phyloP scores from a whole-genome alignment of 257 asterid genomes.

The Salvia miltiorrhiza region DNA sequence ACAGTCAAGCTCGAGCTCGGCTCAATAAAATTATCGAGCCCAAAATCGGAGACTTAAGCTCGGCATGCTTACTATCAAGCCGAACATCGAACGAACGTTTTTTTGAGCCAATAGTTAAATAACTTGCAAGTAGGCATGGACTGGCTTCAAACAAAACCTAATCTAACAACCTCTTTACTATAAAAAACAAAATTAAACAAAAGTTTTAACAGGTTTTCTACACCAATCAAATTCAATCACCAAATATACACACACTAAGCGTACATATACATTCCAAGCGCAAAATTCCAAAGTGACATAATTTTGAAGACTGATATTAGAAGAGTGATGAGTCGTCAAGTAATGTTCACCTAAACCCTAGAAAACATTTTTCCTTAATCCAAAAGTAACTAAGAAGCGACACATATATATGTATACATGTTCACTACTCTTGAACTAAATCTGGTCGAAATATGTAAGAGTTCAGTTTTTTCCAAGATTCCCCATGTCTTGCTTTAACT shows the following conservation, averaged over 20 bases:
- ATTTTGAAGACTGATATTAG: background rate
- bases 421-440: background rate
- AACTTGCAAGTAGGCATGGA: no score
- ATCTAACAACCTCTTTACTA: no score
- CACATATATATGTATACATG: background rate
- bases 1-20: no score
- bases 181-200: no score
- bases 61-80: no score
- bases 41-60: no score
- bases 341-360: slow-evolving; percentile 27
- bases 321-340: slow-evolving; percentile 9
- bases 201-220: background rate
- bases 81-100: no score
- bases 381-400: slow-evolving; percentile 28
- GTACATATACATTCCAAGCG: background rate
- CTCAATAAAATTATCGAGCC: no score
- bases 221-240: background rate
- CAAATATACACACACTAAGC: background rate
- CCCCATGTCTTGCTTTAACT: slow-evolving; percentile 35
- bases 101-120: no score
- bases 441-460: slow-evolving; percentile 17
- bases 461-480: slow-evolving; percentile 35
- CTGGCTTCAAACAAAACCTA: background rate
- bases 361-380: slow-evolving; percentile 27
- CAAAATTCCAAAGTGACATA: slow-evolving; percentile 11